These are phyloP conservation scores for Pseudoneurospora amorphoporcata DNA, from an alignment of 495 filamentous ascomycete species.

Conservation along the genomic window DNA sequence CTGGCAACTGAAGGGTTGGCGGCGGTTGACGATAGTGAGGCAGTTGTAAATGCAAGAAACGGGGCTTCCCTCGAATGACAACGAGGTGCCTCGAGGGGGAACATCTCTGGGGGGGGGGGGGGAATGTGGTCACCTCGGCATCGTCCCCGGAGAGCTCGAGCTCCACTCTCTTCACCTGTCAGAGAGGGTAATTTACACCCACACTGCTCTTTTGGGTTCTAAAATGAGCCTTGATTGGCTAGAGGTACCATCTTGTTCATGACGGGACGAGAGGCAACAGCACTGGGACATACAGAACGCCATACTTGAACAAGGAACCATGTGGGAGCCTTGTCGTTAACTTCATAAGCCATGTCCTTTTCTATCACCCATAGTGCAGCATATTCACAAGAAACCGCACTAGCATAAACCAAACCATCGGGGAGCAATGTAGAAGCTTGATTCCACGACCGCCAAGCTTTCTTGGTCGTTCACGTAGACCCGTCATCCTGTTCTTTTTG, in stretches of 20 bases:
- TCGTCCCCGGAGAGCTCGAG: not conserved
- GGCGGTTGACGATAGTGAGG: not conserved
- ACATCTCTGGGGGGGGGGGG: not conserved
- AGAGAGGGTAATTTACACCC: not conserved
- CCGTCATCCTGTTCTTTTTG: not conserved
- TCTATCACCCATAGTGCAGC: not conserved
- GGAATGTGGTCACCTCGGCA: not conserved
- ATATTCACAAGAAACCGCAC: not conserved
- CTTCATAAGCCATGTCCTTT: too few species aligned
- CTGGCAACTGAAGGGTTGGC: not conserved
- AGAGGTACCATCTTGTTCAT: not conserved
- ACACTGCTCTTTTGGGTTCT: not conserved
- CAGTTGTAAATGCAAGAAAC: not conserved
- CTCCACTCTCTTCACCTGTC: not conserved
- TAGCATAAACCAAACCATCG: not conserved
- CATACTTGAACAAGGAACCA: not conserved
- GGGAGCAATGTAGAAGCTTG: not conserved
- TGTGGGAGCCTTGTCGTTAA: too few species aligned
- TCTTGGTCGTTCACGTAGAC: not conserved
- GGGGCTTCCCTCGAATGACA: not conserved
- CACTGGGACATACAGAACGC: not conserved
- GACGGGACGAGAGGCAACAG: not conserved
- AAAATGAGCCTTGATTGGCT: not conserved
- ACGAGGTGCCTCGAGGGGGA: not conserved
- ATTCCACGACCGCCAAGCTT: not conserved